Base-by-base conservation (phyloP, 2,329 filamentous ascomycete genomes). In the Cytospora chrysosperma region DNA sequence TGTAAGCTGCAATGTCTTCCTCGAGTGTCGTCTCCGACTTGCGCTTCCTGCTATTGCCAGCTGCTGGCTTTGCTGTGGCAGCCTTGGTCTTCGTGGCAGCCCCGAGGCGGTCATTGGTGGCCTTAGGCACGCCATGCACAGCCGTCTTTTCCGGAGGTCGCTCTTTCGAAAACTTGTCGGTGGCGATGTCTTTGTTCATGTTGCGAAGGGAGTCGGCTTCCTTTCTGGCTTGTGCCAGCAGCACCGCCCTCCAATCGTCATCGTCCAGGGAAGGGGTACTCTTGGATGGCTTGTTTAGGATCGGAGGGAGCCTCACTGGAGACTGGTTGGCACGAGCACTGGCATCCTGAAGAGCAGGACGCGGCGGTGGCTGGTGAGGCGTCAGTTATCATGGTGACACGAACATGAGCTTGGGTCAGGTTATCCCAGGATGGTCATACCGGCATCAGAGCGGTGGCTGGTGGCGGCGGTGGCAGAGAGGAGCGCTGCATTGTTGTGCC, bases 291-390 rank as follows among this genome's bases (percentile, higher is more conserved):
- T 15, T n/a, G 4, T 59, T 59, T 7, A 4, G 24, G 10, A 68
- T 32, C 30, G 62, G 56, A 57, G 65, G 58, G 37, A 67, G 21
- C 40, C 51, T 64, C 21, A 62, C 68, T 5, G 67, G 73, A 53
- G 57, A 61, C 19, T 62, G 59, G n/a, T 69, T 37, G 74, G 76
- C 69, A 59, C 69, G 53, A 73, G 77, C 63, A 71, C 73, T 28
- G 53, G 71, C 53, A 63, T 71, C 26, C 75, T 74, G 70, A 62
- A 67, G 34, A 54, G 63, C 32, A 69, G 12, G 15, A 49, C 61
- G 55, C 21, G 34, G 49, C 15, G 49, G 49, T 26, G 61, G 61
- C 61, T 63, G 5, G 10, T 9, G 2, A 32, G 26, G 21, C 24
- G 59, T 62, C 34, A 62, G 55, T 37, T 34, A 43, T n/a, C 28